Evolutionary conservation across 139 green algal genomes (phyloP), one percentile per base, ranked within the genome.

Genomic region (Asterochloris erici): DNA sequence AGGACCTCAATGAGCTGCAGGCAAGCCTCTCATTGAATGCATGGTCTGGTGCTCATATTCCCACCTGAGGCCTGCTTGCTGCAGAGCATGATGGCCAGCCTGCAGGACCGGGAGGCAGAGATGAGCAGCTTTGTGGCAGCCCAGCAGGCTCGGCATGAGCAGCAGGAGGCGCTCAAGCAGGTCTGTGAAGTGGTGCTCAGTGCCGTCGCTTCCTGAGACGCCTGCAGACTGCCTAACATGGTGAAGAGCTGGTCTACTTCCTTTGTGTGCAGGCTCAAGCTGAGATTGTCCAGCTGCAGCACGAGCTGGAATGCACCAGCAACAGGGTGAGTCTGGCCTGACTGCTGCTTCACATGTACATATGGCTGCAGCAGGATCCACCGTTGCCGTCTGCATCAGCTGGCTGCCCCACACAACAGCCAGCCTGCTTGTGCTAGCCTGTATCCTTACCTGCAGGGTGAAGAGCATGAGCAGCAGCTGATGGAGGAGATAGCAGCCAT

Each of bases 201-300:
- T 10, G 14, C 16, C 28, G 63, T 4, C 14, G 11, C 14, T 29
- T 23, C 13, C 28, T n/a, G 0, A 79, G 74, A 79, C 11, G 29
- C 14, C 15, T 21, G 61, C 13, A 28, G 74, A 29, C 63, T 64
- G 28, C 29, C 15, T 54, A 9, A 0, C 19, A 9, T 26, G 2
- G 14, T 12, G 15, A 0, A 14, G 6, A 38, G 47, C 29, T 38
- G 47, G 10, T 26, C 21, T 63, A 0, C 0, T 11, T 68, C 11
- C 23, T 21, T 79, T 28, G 24, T 12, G 10, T 80, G 76, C 76
- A 80, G 76, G 76, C 76, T 80, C 76, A 80, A 14, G 23, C 24
- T 14, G 60, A 80, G 9, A 70, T 80, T 80, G 76, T 80, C 16
- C 76, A 80, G 54, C 76, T 80, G 23, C 76, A 80, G 76, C 60